Evolutionary conservation across 257 asterid species (phyloP).

Genomic region (Solanum virginianum): DNA sequence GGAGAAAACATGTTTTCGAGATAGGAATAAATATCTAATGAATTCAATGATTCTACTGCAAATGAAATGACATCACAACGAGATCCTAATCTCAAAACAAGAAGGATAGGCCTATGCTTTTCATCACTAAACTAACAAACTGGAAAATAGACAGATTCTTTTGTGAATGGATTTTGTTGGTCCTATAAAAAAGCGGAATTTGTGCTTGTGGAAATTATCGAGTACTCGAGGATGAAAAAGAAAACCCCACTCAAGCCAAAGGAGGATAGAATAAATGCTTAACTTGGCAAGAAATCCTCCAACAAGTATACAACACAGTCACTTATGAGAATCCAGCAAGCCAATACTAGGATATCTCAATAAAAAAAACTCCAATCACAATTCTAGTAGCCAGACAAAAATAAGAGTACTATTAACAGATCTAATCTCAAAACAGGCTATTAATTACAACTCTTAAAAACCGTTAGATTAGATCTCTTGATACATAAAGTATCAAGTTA

Average conservation of each 20-base stretch:
- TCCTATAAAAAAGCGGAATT: neutral
- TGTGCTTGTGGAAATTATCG: neutral
- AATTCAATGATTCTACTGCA: neutral
- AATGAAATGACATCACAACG: neutral
- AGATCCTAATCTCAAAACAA: neutral
- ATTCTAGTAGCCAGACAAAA: neutral
- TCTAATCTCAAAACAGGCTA: slow-evolving; percentile 17
- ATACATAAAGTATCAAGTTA: slow-evolving; percentile 11
- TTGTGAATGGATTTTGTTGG: neutral
- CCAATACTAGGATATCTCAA: neutral
- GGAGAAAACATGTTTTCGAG: neutral
- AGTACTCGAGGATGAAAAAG: neutral
- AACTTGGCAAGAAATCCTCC: neutral
- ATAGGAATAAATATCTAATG: neutral
- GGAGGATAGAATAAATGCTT: neutral
- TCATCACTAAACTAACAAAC: neutral
- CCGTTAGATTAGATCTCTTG: slow-evolving; percentile 14
- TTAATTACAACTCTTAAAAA: slow-evolving; percentile 11
- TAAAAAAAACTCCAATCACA: neutral
- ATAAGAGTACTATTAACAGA: slow-evolving; percentile 10
- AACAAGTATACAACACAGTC: neutral
- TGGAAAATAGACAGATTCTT: neutral
- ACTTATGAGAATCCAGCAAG: neutral
- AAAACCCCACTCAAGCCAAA: neutral
- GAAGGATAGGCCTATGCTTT: neutral